phyloP scores from a whole-genome alignment of 768 basidiomycete species.

The Boletus rufocinnamomeus region DNA sequence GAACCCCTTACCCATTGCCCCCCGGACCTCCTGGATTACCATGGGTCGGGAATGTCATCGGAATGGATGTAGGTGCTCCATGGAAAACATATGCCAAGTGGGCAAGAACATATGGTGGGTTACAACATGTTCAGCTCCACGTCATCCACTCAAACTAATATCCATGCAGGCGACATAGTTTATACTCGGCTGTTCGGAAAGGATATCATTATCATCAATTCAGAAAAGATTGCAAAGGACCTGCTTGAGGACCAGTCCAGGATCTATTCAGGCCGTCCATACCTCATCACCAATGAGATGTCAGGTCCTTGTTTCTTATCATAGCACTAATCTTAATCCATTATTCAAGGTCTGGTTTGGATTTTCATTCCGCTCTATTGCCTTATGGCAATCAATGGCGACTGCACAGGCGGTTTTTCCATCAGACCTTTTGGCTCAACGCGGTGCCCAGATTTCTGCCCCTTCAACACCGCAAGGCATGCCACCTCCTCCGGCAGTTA shows the following conservation, averaged over 20 bases:
- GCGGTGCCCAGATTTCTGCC: conserved; percentile 28
- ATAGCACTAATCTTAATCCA: background rate
- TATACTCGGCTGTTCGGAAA: conserved; percentile 6
- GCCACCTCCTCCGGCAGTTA: conserved; percentile 35
- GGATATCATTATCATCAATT: conserved; percentile 15
- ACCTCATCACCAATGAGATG: conserved; percentile 4
- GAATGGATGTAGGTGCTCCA: background rate
- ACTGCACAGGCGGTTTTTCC: conserved; percentile 25
- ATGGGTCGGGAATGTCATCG: conserved; percentile 11
- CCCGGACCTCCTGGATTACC: conserved; percentile 17
- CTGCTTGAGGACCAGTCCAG: conserved; percentile 10
- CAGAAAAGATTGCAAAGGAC: conserved; percentile 9
- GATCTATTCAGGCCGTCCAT: conserved; percentile 16
- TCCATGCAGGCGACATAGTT: conserved; percentile 6
- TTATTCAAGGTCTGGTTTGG: conserved; percentile 18
- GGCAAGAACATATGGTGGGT: conserved; percentile 10
- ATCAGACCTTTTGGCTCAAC: conserved; percentile 16
- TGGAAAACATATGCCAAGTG: conserved; percentile 14
- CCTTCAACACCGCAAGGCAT: conserved; percentile 29
- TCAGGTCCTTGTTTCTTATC: background rate
- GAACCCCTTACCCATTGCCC: background rate
- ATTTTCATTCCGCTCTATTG: conserved; percentile 14
- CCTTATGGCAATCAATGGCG: conserved; percentile 29
- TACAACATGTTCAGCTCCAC: no score
- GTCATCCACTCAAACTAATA: background rate